These are phyloP conservation scores for Cordyceps javanica DNA, from an alignment of 2,329 filamentous ascomycete species.

Conservation along the genomic window DNA sequence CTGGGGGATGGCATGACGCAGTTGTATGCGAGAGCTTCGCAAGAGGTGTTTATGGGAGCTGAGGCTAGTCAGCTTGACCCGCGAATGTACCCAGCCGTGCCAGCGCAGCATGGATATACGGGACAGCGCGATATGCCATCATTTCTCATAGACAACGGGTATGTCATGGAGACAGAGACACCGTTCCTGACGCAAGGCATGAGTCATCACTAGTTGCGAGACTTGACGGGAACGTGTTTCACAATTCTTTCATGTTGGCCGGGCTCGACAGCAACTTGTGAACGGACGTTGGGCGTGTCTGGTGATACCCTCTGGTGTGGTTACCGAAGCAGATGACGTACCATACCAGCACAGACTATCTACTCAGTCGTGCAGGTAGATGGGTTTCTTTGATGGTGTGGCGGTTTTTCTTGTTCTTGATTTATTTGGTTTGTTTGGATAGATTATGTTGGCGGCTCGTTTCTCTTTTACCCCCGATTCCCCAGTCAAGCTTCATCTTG, in stretches of 20 bases:
- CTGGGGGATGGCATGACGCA: not conserved
- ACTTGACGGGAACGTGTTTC: too few relatives aligned
- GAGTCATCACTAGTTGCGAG: not conserved
- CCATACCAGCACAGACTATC: too few relatives aligned
- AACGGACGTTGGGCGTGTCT: not conserved
- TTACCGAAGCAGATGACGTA: too few relatives aligned
- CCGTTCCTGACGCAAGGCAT: not conserved
- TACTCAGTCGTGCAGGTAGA: too few relatives aligned
- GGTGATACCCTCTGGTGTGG: too few relatives aligned
- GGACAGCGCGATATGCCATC: not conserved
- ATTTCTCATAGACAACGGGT: not conserved
- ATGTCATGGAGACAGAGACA: not conserved
- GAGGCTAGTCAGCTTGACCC: not conserved
- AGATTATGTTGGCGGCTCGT: not conserved
- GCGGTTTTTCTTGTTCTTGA: not conserved
- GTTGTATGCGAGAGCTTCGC: not conserved
- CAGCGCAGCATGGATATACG: not conserved
- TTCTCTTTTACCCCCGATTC: not conserved
- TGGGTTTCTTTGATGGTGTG: too few relatives aligned
- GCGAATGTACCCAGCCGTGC: not conserved
- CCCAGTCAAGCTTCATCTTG: not conserved
- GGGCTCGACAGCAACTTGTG: not conserved
- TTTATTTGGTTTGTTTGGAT: not conserved
- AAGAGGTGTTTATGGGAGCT: constrained; percentile 1
- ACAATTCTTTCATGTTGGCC: not conserved